Evolutionary conservation across 768 basidiomycete genomes (phyloP).

Genomic region (Agrocybe praecox): DNA sequence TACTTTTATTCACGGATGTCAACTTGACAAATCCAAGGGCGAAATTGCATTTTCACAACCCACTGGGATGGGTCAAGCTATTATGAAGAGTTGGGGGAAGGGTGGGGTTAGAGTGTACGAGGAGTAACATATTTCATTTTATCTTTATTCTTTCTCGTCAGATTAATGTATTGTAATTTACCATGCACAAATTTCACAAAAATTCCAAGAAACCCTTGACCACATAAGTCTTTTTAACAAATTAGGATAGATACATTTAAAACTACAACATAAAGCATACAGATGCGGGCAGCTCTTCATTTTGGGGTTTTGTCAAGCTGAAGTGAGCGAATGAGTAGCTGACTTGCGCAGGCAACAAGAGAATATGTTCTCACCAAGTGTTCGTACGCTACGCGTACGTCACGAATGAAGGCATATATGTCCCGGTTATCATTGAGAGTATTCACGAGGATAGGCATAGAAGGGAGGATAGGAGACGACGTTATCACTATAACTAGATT

Average conservation of each 20-base stretch:
- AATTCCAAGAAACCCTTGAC: too few species aligned
- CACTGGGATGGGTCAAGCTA: conserved; percentile 72
- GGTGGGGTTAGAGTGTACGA: conserved; percentile 77
- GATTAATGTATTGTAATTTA: too few species aligned
- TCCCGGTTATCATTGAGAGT: conserved; percentile 73
- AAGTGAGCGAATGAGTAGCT: not conserved
- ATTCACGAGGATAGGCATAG: conserved; percentile 67
- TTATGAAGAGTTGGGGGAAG: conserved; percentile 77
- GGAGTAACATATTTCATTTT: conserved; percentile 32
- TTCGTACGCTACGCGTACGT: conserved; percentile 59
- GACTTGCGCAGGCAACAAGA: not conserved
- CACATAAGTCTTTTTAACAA: too few species aligned
- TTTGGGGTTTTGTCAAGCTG: not conserved
- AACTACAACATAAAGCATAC: too few species aligned
- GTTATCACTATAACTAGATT: conserved; percentile 62
- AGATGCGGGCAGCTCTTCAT: not conserved
- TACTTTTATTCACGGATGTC: conserved; percentile 79
- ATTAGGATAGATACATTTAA: too few species aligned
- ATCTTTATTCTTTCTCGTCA: too few species aligned
- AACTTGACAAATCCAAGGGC: conserved; percentile 67
- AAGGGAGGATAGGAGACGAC: conserved; percentile 69
- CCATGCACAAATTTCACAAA: too few species aligned
- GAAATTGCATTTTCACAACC: conserved; percentile 89
- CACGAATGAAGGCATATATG: conserved; percentile 70
- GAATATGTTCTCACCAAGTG: conserved; percentile 24